Evolutionary conservation across 2,329 filamentous ascomycete genomes (phyloP), one percentile per base, ranked within the genome.

Genomic region (Penicillium sclerotigenum): DNA sequence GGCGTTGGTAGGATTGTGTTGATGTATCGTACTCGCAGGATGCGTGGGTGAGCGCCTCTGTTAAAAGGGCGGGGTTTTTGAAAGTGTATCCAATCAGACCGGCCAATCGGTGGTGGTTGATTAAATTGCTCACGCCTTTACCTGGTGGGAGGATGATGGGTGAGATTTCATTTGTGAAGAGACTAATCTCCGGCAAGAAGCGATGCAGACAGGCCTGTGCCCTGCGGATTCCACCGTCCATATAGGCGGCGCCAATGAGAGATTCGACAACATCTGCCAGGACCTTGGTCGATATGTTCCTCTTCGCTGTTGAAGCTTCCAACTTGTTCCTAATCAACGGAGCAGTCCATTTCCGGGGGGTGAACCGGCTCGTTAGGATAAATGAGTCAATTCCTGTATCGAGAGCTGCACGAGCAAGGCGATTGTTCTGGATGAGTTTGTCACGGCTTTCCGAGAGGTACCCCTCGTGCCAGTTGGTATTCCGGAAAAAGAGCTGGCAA

Each of bases 221-320:
- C 61, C 84, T 87, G 0, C 75, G 46, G 14, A 89, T 75, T 0
- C 88, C 88, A 1, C 89, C 88, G 50, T 89, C 83, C 1, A 88
- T 58, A 64, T 83, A 91, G 0, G 88, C 83, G 0, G 86, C 89
- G 1, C 91, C 93, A 20, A 97, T 87, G 0, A 97, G 77, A 0
- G 92, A 84, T 69, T 97, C 93, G 0, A 96, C 82, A 0, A 97
- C 87, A 65, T 97, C 93, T 4, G 93, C 93, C 8, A 97, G 81
- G 0, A 84, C 84, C 69, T 97, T 97, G 1, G 85, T 88, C 0
- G 90, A 88, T 31, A 91, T 68, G 14, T 69, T 66, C 6, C 79
- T 73, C 43, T 72, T 63, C 1, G 33, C 31, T 1, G 60, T 50
- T 8, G 47, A 48, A 9, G 52, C 42, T 52, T 58, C 66, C 26